Evolutionary conservation across 352 stramenopile genomes (phyloP), one percentile per base, ranked within the genome.

Genomic region (Phytopythium chamaehyphon): DNA sequence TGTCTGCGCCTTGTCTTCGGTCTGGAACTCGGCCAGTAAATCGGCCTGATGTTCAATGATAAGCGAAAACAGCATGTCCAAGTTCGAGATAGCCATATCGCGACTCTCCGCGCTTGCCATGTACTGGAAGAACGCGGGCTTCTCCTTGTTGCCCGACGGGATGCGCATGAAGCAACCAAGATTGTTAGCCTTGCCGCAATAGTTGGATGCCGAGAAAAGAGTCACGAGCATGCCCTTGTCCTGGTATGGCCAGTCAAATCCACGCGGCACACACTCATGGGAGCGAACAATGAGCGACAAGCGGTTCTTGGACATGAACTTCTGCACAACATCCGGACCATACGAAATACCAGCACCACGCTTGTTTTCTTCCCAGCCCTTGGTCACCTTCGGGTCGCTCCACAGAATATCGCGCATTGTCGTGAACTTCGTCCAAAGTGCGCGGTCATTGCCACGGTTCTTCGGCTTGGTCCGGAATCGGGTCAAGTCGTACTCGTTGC

Each of bases 221-320:
- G 85, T 95, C 12, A 95, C 76, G 31, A 95, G 71, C 77, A 90
- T 90, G 24, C 81, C 79, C 55, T 90, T 90, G 43, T 90, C 83
- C 37, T 66, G 67, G 61, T 81, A 93, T 39, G 77, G 74, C 81
- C 77, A 90, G 53, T 88, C 75, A 51, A 91, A 94, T 24, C 86
- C 86, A 48, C 69, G 65, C 9, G 83, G 82, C 28, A 93, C 77
- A 47, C 82, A 93, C 64, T 95, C 83, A 64, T 95, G 86, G 6
- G 83, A 93, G 15, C 86, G 86, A 42, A 95, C 79, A 18, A 95
- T 76, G 37, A 90, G 55, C 42, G 79, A 71, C 28, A 95, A 54
- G 24, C 85, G 85, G 62, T 95, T 93, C 57, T 91, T 88, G 44
- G 64, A 71, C 79, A 93, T 89, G 54, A 90, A 94, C 57, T 92